Evolutionary conservation across 2,329 filamentous ascomycete species (phyloP), one percentile per base, ranked within the genome.

Genomic region (Saccharata proteae): DNA sequence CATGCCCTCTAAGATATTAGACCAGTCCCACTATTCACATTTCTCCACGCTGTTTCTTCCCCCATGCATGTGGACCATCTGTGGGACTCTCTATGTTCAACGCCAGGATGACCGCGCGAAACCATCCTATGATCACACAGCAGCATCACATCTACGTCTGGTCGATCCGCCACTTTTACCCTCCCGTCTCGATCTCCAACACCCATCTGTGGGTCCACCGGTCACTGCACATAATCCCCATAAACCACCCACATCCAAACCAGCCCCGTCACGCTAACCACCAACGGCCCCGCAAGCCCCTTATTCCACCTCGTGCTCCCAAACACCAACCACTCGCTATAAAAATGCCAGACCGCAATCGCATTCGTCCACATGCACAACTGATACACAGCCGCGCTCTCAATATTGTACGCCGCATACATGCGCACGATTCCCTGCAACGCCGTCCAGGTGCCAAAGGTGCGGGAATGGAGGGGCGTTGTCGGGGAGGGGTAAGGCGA

Each of bases 401-500:
- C 65, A 40, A 93, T 73, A 54, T 92, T 67, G 60, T 92, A 93
- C 19, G 82, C 81, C 4, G 83, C 82, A 50, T 92, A 92, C 42
- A 85, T 61, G 31, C 86, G 74, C 26, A 93, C 69, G 30, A 93
- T 62, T 36, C 75, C 71, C 5, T 80, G 77, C 36, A 93, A 65
- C 36, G 88, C 68, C 0, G 86, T 92, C 77, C 85, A 94, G 17
- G 82, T 90, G 32, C 80, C 85, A 54, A 93, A 93, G 13, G 83
- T 75, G 40, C 83, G 77, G 16, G 77, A 77, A 8, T 76, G 77
- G 17, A 93, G 72, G 4, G 79, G 74, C 5, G 81, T 86, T 34
- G 83, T 71, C 56, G 55, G 67, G 37, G 62, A 58, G 18, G 52
- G 53, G 41, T 45, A 42, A 16, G 39, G 38, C 16, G 57, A 28